Evolutionary conservation across 169 alveolate species (phyloP).

Genomic region (Sarcocystis neurona): DNA sequence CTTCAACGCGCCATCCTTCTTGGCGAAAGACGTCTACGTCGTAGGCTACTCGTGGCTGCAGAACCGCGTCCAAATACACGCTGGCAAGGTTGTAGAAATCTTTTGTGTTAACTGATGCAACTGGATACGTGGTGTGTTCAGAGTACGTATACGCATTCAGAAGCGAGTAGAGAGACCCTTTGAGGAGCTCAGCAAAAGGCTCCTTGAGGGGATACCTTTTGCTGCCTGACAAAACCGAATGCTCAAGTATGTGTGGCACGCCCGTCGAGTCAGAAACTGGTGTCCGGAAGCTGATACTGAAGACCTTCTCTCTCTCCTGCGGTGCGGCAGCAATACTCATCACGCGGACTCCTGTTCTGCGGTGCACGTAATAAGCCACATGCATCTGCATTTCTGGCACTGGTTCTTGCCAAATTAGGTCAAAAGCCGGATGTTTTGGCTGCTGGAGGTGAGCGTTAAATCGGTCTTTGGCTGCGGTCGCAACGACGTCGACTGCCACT

Average conservation of each 20-base stretch:
- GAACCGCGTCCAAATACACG: conserved; percentile 83
- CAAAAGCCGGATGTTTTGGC: conserved; percentile 61
- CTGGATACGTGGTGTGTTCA: conserved; percentile 86
- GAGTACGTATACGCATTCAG: conserved; percentile 86
- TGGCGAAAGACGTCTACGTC: conserved; percentile 80
- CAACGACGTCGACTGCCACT: too few relatives aligned
- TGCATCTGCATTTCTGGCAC: conserved; percentile 40
- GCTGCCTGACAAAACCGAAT: conserved; percentile 86
- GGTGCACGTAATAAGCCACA: conserved; percentile 25
- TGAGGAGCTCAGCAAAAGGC: conserved; percentile 79
- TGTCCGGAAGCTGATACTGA: conserved; percentile 54
- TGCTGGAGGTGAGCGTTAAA: too few relatives aligned
- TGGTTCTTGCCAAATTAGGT: not conserved
- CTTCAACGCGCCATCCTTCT: conserved; percentile 85
- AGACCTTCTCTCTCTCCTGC: conserved; percentile 55
- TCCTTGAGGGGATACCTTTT: conserved; percentile 80
- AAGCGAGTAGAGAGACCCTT: conserved; percentile 81
- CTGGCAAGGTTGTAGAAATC: conserved; percentile 79
- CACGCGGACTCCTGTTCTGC: conserved; percentile 39
- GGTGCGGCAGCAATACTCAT: not conserved
- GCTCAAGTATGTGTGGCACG: conserved; percentile 87
- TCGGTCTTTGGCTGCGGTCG: too few relatives aligned
- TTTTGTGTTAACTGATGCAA: conserved; percentile 80
- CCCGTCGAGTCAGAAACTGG: conserved; percentile 53
- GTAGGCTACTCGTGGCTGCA: conserved; percentile 71